Base-by-base conservation (phyloP, 495 filamentous ascomycete genomes). In the Penicillium simplicissimum region DNA sequence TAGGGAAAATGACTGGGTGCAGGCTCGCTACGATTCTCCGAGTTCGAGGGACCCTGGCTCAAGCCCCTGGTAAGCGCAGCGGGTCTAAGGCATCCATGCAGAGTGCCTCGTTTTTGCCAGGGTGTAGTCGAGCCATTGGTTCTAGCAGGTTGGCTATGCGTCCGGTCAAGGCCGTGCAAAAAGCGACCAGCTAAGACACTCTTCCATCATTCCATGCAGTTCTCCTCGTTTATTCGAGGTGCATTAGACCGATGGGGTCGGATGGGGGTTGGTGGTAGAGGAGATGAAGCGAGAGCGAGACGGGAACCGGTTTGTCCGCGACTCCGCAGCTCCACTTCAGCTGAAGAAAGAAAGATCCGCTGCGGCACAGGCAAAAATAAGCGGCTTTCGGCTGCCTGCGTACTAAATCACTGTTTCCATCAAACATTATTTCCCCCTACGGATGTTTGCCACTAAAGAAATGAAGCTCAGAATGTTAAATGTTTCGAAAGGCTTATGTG, bases 161-260 rank as follows among this genome's bases (percentile, higher is more conserved):
- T 35, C 21, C 57, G 57, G 63, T 43, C 31, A 52, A 61, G 36
- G 60, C 62, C 63, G 63, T 37, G 8, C 33, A 38, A 38, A 23
- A 34, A 43, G 35, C 31, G 42, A 52, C 31, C 17, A 19, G 17
- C 40, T 61, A 57, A 35, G 45, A 1, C 40, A n/a, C n/a, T n/a
- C n/a, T n/a, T n/a, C n/a, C n/a, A 17, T 53, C 4, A 7, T 17
- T 13, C 51, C 19, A 23, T 19, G n/a, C 48, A 31, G n/a, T 60
- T 25, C 40, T 31, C 37, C 47, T 49, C 54, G 38, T 64, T 45
- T 64, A 9, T 42, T 49, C 42, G 57, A 64, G 42, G 49, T 65
- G 63, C 63, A 65, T 61, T 65, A 65, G 58, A 17, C 57, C 37
- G 38, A 65, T 55, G 63, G 23, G 8, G 45, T 25, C 7, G 23